Conservation (phyloP, 345 rosid species). For the Pistacia atlantica region DNA sequence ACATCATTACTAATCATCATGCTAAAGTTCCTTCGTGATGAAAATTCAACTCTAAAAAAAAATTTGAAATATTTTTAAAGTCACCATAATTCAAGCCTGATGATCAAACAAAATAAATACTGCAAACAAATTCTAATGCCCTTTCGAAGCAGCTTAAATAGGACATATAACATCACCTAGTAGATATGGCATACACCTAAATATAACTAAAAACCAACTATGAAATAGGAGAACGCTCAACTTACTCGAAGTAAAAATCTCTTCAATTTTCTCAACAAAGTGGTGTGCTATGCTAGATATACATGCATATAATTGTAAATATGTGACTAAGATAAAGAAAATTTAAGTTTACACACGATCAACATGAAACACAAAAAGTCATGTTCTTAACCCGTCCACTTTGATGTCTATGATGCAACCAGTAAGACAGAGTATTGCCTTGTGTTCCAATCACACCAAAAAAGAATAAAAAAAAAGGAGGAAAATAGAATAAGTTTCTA, state of each 20-base stretch:
- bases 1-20: neutral
- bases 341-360: no score
- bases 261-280: neutral
- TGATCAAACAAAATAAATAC: neutral
- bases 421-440: neutral
- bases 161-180: neutral
- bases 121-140: neutral
- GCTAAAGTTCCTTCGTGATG: neutral
- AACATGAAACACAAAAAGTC: neutral
- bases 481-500: neutral
- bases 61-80: neutral
- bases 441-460: neutral
- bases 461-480: neutral
- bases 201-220: neutral
- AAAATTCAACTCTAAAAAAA: neutral
- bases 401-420: neutral
- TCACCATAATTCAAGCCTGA: neutral
- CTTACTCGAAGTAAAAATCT: neutral
- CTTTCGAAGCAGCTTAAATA: neutral
- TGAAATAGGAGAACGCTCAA: neutral
- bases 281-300: neutral
- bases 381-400: neutral
- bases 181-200: neutral
- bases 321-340: neutral
- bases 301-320: neutral